Percentiles rank a stretch among this genome's conserved stretches.
phyloP scores from a whole-genome alignment of 495 filamentous ascomycete genomes.

The Podospora fimiseda region DNA sequence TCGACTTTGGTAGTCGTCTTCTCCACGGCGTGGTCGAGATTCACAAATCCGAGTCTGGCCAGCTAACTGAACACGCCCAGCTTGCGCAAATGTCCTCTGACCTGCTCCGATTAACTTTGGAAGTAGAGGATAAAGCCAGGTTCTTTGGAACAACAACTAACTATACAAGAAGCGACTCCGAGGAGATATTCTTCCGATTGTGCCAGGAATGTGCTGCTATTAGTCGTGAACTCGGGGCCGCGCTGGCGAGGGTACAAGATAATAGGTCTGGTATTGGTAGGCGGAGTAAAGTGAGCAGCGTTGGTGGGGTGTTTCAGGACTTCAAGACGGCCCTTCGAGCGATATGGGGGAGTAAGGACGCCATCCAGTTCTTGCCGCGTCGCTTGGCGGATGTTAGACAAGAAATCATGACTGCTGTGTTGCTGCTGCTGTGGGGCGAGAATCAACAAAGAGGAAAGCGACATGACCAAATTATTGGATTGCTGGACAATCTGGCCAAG shows the following conservation, averaged over 20 bases:
- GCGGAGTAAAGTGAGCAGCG: too few species aligned
- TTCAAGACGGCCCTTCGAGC: neutral
- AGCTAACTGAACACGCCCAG: neutral
- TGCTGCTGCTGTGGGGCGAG: neutral
- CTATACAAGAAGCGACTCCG: neutral
- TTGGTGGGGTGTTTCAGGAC: too few species aligned
- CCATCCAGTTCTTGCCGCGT: neutral
- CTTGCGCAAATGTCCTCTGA: neutral
- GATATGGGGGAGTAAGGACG: neutral
- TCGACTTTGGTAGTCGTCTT: slow-evolving; percentile 9
- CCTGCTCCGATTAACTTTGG: neutral
- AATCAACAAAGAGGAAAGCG: neutral
- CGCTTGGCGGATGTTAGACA: neutral
- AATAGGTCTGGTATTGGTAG: neutral
- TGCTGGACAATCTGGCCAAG: too few species aligned
- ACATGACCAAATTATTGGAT: neutral
- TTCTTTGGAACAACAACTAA: neutral
- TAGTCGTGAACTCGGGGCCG: neutral
- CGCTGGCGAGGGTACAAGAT: neutral
- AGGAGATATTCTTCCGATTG: neutral
- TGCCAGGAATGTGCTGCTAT: neutral
- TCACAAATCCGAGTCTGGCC: neutral
- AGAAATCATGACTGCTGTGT: neutral
- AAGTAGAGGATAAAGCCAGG: neutral
- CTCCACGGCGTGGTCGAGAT: neutral